Conservation (phyloP, 768 basidiomycete species). For the Cystofilobasidium capitatum region DNA sequence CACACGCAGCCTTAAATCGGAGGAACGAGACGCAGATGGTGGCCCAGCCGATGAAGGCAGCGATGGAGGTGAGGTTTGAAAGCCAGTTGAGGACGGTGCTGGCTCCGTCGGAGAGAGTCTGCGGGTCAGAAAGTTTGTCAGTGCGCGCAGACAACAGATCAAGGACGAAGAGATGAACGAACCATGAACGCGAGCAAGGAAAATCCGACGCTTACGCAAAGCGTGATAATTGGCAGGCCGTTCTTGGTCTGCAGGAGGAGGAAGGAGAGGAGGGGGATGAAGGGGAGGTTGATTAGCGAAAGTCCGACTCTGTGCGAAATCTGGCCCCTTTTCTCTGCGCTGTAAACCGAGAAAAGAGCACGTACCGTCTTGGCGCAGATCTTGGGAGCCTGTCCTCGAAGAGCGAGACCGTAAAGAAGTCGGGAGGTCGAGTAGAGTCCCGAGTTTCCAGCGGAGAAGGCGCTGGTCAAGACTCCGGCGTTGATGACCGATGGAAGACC, state of each 20-base stretch:
- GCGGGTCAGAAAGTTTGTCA: not conserved
- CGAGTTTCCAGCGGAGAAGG: conserved; percentile 29
- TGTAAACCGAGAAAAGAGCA: too few species aligned
- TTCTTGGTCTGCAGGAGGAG: conserved; percentile 33
- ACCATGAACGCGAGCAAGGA: conserved; percentile 29
- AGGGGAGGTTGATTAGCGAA: too few species aligned
- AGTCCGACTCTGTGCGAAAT: too few species aligned
- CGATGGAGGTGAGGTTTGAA: conserved; percentile 46
- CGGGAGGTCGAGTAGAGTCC: conserved; percentile 34
- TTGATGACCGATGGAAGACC: conserved; percentile 52
- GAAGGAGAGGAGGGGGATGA: too few species aligned
- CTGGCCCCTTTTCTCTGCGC: too few species aligned
- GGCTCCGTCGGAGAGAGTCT: conserved; percentile 23
- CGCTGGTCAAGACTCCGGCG: conserved; percentile 51
- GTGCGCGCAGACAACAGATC: not conserved
- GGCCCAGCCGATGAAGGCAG: conserved; percentile 29
- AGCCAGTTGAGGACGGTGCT: conserved; percentile 57
- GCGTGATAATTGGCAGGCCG: conserved; percentile 46
- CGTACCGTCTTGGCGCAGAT: conserved; percentile 47
- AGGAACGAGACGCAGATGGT: conserved; percentile 18
- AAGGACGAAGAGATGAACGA: not conserved
- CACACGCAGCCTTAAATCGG: conserved; percentile 14
- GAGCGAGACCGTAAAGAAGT: conserved; percentile 41
- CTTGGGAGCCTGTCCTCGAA: conserved; percentile 43
- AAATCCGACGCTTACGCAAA: conserved; percentile 35